Percentiles rank a stretch among this genome's conserved stretches.
Conservation (phyloP, 805 yeast species). For the Metschnikowia koreensis region DNA sequence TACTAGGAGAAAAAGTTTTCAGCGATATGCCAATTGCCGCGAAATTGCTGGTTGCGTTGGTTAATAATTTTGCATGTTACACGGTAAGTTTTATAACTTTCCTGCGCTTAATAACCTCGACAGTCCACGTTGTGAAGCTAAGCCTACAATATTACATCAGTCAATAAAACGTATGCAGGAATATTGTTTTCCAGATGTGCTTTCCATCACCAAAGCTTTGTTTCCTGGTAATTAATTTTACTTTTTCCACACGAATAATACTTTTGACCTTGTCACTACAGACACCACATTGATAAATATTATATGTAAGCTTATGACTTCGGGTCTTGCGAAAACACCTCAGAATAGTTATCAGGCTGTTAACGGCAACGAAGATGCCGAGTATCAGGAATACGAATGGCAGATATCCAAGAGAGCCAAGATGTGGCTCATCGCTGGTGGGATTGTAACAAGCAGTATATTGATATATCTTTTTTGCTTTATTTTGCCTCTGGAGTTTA, state of each 20-base stretch:
- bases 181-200: not conserved
- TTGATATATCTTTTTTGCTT: conserved; percentile 32
- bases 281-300: not conserved
- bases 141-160: not conserved
- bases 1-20: too few species aligned
- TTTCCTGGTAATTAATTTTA: not conserved
- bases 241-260: not conserved
- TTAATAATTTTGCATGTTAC: too few species aligned
- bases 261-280: not conserved
- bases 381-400: conserved; percentile 12
- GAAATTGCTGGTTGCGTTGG: too few species aligned
- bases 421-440: conserved; percentile 6
- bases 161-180: not conserved
- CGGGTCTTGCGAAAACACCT: not conserved
- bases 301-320: not conserved
- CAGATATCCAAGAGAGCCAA: conserved; percentile 6
- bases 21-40: too few species aligned
- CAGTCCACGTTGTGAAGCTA: not conserved
- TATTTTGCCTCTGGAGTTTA: conserved; percentile 31
- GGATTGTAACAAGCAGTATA: conserved; percentile 10
- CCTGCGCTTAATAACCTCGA: not conserved
- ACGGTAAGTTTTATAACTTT: not conserved
- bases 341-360: conserved; percentile 5
- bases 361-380: conserved; percentile 6
- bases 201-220: not conserved